These are phyloP conservation scores for Simmondsia chinensis DNA, from an alignment of 148 eudicot genomes.

Conservation along the genomic window DNA sequence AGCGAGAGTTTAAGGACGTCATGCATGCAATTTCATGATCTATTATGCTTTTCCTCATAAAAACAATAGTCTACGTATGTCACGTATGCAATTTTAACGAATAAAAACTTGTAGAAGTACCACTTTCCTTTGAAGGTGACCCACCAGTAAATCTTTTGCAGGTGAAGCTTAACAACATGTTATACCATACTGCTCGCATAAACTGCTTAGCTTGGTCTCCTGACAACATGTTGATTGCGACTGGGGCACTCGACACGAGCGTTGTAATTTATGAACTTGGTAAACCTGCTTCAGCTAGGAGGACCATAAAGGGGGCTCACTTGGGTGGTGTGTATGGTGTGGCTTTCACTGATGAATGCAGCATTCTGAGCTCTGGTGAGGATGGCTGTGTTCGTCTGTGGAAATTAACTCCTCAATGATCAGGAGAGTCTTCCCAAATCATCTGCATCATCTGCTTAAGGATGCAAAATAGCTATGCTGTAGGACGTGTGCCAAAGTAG, in stretches of 20 bases:
- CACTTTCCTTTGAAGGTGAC: no score
- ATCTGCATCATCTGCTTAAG: background rate
- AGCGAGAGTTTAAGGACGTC: no score
- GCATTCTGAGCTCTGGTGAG: slow-evolving; percentile 79
- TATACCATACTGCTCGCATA: slow-evolving; percentile 82
- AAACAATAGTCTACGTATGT: no score
- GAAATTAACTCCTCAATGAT: slow-evolving; percentile 48
- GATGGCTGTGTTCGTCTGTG: slow-evolving; percentile 87
- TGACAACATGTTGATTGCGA: slow-evolving; percentile 67
- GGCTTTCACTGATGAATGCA: slow-evolving; percentile 60
- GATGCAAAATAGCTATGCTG: slow-evolving; percentile 4
- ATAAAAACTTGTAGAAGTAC: no score
- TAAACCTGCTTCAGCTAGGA: slow-evolving; percentile 72
- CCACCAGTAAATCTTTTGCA: slow-evolving; percentile 12
- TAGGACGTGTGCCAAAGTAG: slow-evolving; percentile 3
- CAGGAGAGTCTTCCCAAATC: background rate
- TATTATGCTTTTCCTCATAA: no score
- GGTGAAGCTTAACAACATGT: slow-evolving; percentile 90
- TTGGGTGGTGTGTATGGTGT: slow-evolving; percentile 85
- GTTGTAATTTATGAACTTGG: slow-evolving; percentile 66
- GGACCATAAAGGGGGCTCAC: slow-evolving; percentile 80
- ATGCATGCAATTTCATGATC: no score
- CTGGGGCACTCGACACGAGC: slow-evolving; percentile 86
- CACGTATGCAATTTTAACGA: no score
- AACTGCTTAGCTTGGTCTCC: slow-evolving; percentile 93